phyloP scores from a whole-genome alignment of 192 early-diverging fungal genomes.

The Backusella sp. region DNA sequence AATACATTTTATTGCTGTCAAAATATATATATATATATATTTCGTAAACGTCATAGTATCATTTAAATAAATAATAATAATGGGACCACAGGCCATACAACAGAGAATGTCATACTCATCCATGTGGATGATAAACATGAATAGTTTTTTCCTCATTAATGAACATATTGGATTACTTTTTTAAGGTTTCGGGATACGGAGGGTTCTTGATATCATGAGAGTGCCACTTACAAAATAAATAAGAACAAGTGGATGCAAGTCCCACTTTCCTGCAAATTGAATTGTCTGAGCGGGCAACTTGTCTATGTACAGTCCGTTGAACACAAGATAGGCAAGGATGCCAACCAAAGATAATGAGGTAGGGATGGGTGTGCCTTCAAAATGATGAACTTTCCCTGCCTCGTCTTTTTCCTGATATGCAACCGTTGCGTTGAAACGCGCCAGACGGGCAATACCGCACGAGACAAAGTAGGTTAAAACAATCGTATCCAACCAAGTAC shows the following conservation, averaged over 20 bases:
- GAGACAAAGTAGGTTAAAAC: slow-evolving; percentile 84
- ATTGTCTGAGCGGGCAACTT: slow-evolving; percentile 60
- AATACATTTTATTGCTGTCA: too few species aligned
- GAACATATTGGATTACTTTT: background rate
- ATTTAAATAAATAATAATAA: too few species aligned
- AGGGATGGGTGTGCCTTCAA: slow-evolving; percentile 91
- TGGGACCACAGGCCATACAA: too few species aligned
- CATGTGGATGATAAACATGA: too few species aligned
- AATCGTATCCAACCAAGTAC: slow-evolving; percentile 71
- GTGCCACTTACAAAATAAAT: slow-evolving; percentile 78
- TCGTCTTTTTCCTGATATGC: slow-evolving; percentile 69
- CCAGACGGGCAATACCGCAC: slow-evolving; percentile 81
- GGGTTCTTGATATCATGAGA: slow-evolving; percentile 73
- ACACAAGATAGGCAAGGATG: slow-evolving; percentile 61
- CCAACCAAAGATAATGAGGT: slow-evolving; percentile 68
- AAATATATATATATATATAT: too few species aligned
- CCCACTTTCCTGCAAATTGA: slow-evolving; percentile 55
- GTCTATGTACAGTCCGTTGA: slow-evolving; percentile 32
- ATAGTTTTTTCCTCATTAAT: too few species aligned
- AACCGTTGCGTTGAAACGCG: slow-evolving; percentile 87
- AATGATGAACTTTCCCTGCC: slow-evolving; percentile 75
- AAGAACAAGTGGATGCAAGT: slow-evolving; percentile 74
- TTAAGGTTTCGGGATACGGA: slow-evolving; percentile 75
- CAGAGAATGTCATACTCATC: too few species aligned
- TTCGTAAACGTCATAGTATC: too few species aligned